Percentiles rank a stretch among this genome's conserved stretches.
These are phyloP conservation scores for Cladosporium sp. DNA, from an alignment of 2,329 filamentous ascomycete species.

Conservation along the genomic window DNA sequence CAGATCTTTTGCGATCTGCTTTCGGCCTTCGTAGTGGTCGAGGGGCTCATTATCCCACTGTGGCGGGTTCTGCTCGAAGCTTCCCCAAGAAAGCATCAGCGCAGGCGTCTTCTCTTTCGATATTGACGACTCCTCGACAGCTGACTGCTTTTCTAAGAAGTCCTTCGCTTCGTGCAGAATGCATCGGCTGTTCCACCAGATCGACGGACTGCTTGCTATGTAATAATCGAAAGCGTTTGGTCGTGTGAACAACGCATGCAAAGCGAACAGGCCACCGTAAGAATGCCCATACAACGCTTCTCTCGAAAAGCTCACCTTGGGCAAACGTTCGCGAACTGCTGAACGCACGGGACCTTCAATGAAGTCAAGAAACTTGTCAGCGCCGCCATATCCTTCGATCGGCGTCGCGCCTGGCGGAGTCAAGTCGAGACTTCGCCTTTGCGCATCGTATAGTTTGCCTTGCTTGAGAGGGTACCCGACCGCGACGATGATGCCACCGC, in stretches of 20 bases:
- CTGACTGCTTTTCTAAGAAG: slow-evolving; percentile 28
- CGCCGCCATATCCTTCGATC: slow-evolving; percentile 37
- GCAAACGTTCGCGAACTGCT: slow-evolving; percentile 23
- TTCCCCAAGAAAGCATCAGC: slow-evolving; percentile 35
- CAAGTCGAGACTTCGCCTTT: slow-evolving; percentile 13
- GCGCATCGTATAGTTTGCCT: slow-evolving; percentile 21
- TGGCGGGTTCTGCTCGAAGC: slow-evolving; percentile 31
- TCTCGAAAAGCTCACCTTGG: slow-evolving; percentile 30
- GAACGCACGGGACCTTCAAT: slow-evolving; percentile 40
- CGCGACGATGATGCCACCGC: slow-evolving; percentile 24
- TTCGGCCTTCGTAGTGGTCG: slow-evolving; percentile 29
- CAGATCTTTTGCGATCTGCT: slow-evolving; percentile 15
- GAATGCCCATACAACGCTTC: slow-evolving; percentile 49
- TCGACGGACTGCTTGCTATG: slow-evolving; percentile 44
- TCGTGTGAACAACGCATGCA: slow-evolving; percentile 42
- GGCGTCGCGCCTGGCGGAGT: slow-evolving; percentile 26
- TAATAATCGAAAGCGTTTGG: slow-evolving; percentile 43
- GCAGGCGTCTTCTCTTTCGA: slow-evolving; percentile 15
- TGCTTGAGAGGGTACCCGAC: slow-evolving; percentile 24
- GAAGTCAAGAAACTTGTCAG: slow-evolving; percentile 43
- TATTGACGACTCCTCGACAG: slow-evolving; percentile 17
- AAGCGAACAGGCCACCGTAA: slow-evolving; percentile 46
- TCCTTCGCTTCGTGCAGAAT: slow-evolving; percentile 22
- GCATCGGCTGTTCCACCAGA: slow-evolving; percentile 46
- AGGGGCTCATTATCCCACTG: slow-evolving; percentile 27